Base-by-base conservation (phyloP, 805 yeast species). In the Metahyphopichia silvanorum region DNA sequence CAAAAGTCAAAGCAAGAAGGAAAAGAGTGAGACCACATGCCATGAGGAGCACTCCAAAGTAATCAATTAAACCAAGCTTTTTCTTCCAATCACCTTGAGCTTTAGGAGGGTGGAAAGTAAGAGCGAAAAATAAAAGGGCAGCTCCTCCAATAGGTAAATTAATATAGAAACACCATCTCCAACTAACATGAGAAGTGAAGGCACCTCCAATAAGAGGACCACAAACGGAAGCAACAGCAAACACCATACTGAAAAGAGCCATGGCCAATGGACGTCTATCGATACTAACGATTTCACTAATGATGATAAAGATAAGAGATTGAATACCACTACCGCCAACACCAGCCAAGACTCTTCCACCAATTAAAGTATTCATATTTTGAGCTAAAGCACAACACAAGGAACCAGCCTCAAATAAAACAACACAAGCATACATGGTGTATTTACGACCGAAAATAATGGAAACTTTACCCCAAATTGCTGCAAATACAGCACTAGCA, bases 101-200 rank as follows among this genome's bases (percentile, higher is more conserved):
- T 21, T 46, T 51, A 5, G 76, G 76, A 9, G 81, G 78, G 18
- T 65, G 59, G 51, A 74, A 70, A 10, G 62, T 55, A 4, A 62
- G 40, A 8, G 63, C 32, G 15, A 75, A 52, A 6, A 63, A 39
- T 1, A 49, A 50, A 14, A 60, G 41, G 1, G 78, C 71, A 1
- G 63, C 36, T 1, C 79, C 86, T 10, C 85, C 84, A 25, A 79
- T 53, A 3, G 86, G 86, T 21, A 82, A 52, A 48, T 82, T 82
- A 42, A 82, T 65, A 52, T 76, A 82, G 50, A 80, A 82, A 46
- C 84, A 76, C 86, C 88, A 81, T 48, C 87, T 65, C 87, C 88
- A 82, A n/a, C 74, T 54, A 6, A 67, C 74, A 29, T 68, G 55
- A 3, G 71, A 51, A 2, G 84, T 68, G 37, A 82, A 71, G 0